These are phyloP conservation scores for Phytophthora tubulina DNA, from an alignment of 352 stramenopile species.

Conservation along the genomic window DNA sequence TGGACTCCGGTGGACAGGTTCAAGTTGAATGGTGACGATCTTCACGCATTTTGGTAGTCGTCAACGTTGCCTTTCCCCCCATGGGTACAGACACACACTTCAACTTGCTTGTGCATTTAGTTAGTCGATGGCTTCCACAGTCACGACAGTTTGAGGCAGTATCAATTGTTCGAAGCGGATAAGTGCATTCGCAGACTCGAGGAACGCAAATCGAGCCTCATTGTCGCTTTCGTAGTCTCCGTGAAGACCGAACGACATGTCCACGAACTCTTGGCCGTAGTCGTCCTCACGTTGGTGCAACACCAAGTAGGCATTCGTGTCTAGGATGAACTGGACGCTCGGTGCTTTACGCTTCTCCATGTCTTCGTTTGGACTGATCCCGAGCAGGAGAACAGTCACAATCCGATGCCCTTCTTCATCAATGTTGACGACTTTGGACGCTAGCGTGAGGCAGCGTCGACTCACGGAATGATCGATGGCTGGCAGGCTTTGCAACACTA, in stretches of 20 bases:
- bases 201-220: slow-evolving; percentile 38
- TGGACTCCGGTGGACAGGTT: not conserved
- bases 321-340: slow-evolving; percentile 33
- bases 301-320: slow-evolving; percentile 46
- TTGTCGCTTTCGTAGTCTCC: slow-evolving; percentile 28
- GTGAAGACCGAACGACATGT: slow-evolving; percentile 42
- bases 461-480: slow-evolving; percentile 23
- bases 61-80: not conserved
- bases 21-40: too few species aligned
- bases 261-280: slow-evolving; percentile 23
- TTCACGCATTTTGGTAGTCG: not conserved
- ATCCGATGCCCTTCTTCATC: slow-evolving; percentile 21
- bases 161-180: slow-evolving; percentile 50
- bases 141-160: slow-evolving; percentile 22
- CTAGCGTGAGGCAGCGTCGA: slow-evolving; percentile 39
- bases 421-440: slow-evolving; percentile 29
- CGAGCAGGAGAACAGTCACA: slow-evolving; percentile 32
- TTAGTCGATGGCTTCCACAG: not conserved
- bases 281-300: slow-evolving; percentile 29
- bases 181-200: slow-evolving; percentile 36
- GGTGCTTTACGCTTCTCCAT: slow-evolving; percentile 9
- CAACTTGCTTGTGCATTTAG: slow-evolving; percentile 6
- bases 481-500: slow-evolving; percentile 45
- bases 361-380: slow-evolving; percentile 30
- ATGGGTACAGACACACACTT: not conserved